Percentiles rank a stretch among this genome's conserved stretches.
Evolutionary conservation across 2,329 filamentous ascomycete genomes (phyloP).

Genomic region (Colletotrichum sp.): DNA sequence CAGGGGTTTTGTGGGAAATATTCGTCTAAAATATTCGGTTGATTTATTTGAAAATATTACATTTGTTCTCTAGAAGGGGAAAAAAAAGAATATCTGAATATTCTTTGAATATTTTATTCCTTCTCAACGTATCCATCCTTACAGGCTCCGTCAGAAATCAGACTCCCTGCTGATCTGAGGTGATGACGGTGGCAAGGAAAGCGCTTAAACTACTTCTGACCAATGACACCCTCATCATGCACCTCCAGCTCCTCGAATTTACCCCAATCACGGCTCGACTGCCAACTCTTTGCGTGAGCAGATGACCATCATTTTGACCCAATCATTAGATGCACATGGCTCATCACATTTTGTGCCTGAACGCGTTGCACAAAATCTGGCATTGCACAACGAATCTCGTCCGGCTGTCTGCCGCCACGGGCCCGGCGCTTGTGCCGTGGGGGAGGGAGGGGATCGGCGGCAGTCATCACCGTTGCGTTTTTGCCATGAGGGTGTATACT

Average conservation of each 20-base stretch:
- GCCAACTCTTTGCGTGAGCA: not conserved
- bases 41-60: not conserved
- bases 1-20: not conserved
- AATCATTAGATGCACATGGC: not conserved
- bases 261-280: not conserved
- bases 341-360: not conserved
- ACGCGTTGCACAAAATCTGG: not conserved
- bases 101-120: not conserved
- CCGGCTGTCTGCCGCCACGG: constrained; percentile 1
- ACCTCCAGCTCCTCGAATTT: not conserved
- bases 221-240: not conserved
- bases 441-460: not conserved
- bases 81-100: not conserved
- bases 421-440: not conserved
- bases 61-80: not conserved
- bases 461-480: not conserved
- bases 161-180: not conserved
- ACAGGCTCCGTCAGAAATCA: not conserved
- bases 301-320: not conserved
- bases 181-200: not conserved
- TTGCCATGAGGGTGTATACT: not conserved
- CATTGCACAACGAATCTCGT: constrained; percentile 6
- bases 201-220: not conserved
- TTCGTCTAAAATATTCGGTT: not conserved
- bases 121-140: not conserved